A percentile compares a stretch with the other conserved stretches of the same genome.
Conservation (phyloP, 164 flowering plant species). For the Macadamia tetraphylla region DNA sequence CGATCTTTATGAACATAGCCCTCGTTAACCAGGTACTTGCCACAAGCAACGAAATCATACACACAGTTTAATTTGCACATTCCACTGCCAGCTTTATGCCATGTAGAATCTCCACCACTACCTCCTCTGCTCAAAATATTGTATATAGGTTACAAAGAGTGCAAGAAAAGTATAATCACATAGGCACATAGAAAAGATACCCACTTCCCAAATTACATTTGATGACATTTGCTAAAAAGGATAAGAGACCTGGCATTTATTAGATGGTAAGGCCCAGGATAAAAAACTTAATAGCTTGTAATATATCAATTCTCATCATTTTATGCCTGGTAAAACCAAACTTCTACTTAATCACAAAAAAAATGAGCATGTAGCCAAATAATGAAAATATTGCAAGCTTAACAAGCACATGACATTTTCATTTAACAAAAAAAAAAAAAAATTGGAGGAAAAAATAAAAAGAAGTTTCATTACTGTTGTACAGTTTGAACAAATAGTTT, state of each 20-base stretch:
- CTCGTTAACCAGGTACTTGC: slow-evolving; percentile 53
- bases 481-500: no score
- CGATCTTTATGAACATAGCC: slow-evolving; percentile 47
- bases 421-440: no score
- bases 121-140: slow-evolving; percentile 65
- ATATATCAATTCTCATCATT: not conserved
- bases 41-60: slow-evolving; percentile 75
- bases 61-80: slow-evolving; percentile 62
- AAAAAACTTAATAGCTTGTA: not conserved
- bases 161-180: not conserved
- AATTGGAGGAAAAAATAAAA: no score
- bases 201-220: no score
- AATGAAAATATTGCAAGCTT: no score
- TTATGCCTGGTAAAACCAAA: not conserved
- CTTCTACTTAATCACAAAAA: no score
- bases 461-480: no score
- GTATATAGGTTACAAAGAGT: not conserved
- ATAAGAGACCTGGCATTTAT: not conserved
- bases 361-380: no score
- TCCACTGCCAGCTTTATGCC: slow-evolving; percentile 86
- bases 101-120: slow-evolving; percentile 58
- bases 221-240: not conserved
- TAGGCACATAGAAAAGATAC: not conserved
- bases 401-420: not conserved
- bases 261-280: not conserved